A percentile compares a stretch with the other conserved stretches of the same genome.
These are phyloP conservation scores for Tolypocladium tropicale DNA, from an alignment of 2,329 filamentous ascomycete genomes.

Conservation along the genomic window DNA sequence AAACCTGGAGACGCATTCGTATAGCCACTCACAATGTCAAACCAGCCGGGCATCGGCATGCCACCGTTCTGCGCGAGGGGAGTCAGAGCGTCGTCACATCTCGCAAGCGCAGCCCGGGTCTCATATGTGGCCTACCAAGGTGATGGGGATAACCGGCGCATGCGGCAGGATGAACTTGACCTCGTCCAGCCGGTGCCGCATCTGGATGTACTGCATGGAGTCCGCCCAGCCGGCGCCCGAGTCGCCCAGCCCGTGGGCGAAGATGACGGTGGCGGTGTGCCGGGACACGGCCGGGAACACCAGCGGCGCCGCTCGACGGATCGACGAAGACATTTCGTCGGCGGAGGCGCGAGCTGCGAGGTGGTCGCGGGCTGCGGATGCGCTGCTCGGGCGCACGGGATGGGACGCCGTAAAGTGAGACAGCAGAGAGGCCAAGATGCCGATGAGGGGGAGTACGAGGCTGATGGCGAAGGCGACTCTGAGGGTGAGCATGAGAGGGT, in stretches of 20 bases:
- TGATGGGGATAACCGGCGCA: slow-evolving; percentile 78
- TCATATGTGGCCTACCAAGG: slow-evolving; percentile 30
- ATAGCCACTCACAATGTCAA: slow-evolving; percentile 56
- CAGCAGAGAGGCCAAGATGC: background rate
- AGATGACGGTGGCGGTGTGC: slow-evolving; percentile 92
- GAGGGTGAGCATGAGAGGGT: background rate
- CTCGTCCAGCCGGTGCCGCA: slow-evolving; percentile 70
- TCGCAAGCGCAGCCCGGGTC: background rate
- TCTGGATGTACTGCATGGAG: slow-evolving; percentile 79
- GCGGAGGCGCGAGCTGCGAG: background rate
- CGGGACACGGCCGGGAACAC: slow-evolving; percentile 69
- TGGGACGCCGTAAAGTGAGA: background rate
- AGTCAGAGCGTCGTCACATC: background rate
- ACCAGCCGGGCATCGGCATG: slow-evolving; percentile 80
- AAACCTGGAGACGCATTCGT: background rate
- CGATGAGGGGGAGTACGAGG: background rate
- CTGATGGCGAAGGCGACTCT: background rate
- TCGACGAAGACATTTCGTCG: slow-evolving; percentile 11
- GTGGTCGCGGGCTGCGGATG: background rate
- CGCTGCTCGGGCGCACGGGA: background rate
- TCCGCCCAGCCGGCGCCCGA: slow-evolving; percentile 68
- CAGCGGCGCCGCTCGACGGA: slow-evolving; percentile 38
- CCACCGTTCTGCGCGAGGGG: slow-evolving; percentile 51
- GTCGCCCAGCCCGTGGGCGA: slow-evolving; percentile 87
- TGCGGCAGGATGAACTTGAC: slow-evolving; percentile 93